Percentiles rank a stretch among this genome's conserved stretches.
Conservation (phyloP, 2,329 filamentous ascomycete species). For the Nothophaeocryptopus gaeumannii region DNA sequence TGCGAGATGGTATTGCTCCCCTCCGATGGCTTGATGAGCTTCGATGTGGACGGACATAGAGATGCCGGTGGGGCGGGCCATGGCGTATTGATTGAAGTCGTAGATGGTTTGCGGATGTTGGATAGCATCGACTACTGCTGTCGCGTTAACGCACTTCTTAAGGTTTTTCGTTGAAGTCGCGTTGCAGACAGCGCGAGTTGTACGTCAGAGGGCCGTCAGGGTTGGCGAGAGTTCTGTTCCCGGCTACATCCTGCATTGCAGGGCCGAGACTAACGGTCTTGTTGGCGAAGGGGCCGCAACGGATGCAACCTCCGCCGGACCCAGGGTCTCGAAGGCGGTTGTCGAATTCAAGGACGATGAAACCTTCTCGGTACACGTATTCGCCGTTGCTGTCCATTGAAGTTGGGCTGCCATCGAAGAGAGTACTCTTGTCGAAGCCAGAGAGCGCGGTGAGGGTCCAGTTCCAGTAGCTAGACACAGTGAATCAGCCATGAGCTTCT, state of each 20-base stretch:
- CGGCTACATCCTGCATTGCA: slow-evolving; percentile 4
- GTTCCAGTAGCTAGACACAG: slow-evolving; percentile 25
- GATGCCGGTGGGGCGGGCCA: slow-evolving; percentile 7
- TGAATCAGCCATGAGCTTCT: slow-evolving; percentile 36
- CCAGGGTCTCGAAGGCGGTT: slow-evolving; percentile 39
- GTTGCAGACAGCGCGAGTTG: slow-evolving; percentile 32
- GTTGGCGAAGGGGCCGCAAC: slow-evolving; percentile 50
- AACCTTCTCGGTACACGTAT: background rate
- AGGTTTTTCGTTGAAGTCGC: slow-evolving; percentile 28
- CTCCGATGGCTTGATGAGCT: slow-evolving; percentile 15
- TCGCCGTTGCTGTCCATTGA: slow-evolving; percentile 33
- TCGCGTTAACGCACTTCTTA: background rate
- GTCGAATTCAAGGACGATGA: background rate
- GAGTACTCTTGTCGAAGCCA: background rate
- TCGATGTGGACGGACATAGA: slow-evolving; percentile 13
- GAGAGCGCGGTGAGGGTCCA: slow-evolving; percentile 45
- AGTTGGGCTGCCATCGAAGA: slow-evolving; percentile 24
- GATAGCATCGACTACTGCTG: slow-evolving; percentile 30
- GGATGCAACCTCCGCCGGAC: slow-evolving; percentile 56
- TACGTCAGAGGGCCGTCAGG: slow-evolving; percentile 19
- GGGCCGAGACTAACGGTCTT: slow-evolving; percentile 27
- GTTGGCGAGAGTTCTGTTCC: slow-evolving; percentile 20
- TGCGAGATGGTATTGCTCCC: slow-evolving; percentile 17
- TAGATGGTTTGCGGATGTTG: slow-evolving; percentile 27
- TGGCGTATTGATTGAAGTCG: slow-evolving; percentile 20